These are phyloP conservation scores for Thalassiosira sp. DNA, from an alignment of 352 stramenopile species.

Conservation along the genomic window DNA sequence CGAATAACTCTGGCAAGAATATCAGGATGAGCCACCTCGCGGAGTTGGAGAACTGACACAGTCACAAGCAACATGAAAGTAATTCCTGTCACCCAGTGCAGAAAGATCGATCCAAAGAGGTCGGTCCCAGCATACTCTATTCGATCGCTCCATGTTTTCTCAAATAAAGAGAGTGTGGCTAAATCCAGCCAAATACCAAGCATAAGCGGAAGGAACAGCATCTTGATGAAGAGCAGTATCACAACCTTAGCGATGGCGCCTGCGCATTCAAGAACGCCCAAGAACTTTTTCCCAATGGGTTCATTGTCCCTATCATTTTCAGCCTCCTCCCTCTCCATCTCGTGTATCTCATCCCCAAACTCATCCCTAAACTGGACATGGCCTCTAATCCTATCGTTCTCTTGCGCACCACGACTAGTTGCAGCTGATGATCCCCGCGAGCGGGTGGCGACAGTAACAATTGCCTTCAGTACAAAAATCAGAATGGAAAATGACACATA, in stretches of 20 bases:
- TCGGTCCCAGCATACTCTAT: constrained; percentile 81
- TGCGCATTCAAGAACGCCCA: constrained; percentile 53
- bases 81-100: constrained; percentile 97
- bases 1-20: constrained; percentile 82
- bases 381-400: constrained; percentile 5
- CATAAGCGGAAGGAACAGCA: constrained; percentile 94
- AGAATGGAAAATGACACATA: constrained; percentile 53
- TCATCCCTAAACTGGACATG: constrained; percentile 12
- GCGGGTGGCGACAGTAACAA: constrained; percentile 2
- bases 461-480: constrained; percentile 39
- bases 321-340: background rate
- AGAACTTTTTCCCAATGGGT: constrained; percentile 19
- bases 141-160: constrained; percentile 82
- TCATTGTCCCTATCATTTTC: constrained; percentile 15
- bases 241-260: constrained; percentile 90
- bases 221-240: constrained; percentile 95
- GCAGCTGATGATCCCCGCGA: background rate
- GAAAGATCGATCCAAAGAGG: constrained; percentile 90
- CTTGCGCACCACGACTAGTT: background rate
- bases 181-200: constrained; percentile 93
- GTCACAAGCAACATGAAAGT: constrained; percentile 98
- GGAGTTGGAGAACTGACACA: constrained; percentile 92
- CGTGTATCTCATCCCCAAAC: background rate
- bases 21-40: constrained; percentile 93
- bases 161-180: constrained; percentile 89